A percentile compares a stretch with the other conserved stretches of the same genome.
Evolutionary conservation across 441 rosid species (phyloP).

Genomic region (Populus trichocarpa): DNA sequence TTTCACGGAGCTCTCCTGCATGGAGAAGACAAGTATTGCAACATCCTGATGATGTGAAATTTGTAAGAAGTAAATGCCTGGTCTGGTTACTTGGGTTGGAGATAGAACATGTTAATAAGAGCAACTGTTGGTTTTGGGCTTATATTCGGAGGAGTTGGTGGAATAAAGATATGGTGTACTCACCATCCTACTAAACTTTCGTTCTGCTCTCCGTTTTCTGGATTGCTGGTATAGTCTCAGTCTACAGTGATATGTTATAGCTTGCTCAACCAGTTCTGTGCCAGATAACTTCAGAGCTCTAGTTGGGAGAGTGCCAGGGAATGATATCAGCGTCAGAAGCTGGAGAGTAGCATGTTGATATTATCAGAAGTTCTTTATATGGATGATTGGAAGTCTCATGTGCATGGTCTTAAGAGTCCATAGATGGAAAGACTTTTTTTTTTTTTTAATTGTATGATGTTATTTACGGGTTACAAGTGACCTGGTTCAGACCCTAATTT

Average conservation of each 20-base stretch:
- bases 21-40: conserved; percentile 26
- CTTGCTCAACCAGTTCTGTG: conserved; percentile 16
- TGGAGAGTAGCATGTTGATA: conserved; percentile 17
- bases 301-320: conserved; percentile 12
- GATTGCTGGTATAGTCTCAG: conserved; percentile 21
- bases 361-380: conserved; percentile 1
- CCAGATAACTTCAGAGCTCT: conserved; percentile 17
- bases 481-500: background rate
- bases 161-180: conserved; percentile 28
- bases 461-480: background rate
- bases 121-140: conserved; percentile 35
- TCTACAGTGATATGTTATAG: conserved; percentile 17
- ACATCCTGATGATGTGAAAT: conserved; percentile 32
- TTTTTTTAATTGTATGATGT: background rate
- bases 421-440: background rate
- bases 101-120: conserved; percentile 39
- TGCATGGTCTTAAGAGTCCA: conserved; percentile 10
- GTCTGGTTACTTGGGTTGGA: conserved; percentile 37
- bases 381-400: conserved; percentile 19
- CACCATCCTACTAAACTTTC: conserved; percentile 25
- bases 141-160: conserved; percentile 25
- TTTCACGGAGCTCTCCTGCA: conserved; percentile 33
- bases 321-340: conserved; percentile 12
- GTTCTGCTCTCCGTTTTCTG: conserved; percentile 20
- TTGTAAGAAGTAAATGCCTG: conserved; percentile 37